Conservation (phyloP, 257 asterid genomes). For the Solanum phureja region DNA sequence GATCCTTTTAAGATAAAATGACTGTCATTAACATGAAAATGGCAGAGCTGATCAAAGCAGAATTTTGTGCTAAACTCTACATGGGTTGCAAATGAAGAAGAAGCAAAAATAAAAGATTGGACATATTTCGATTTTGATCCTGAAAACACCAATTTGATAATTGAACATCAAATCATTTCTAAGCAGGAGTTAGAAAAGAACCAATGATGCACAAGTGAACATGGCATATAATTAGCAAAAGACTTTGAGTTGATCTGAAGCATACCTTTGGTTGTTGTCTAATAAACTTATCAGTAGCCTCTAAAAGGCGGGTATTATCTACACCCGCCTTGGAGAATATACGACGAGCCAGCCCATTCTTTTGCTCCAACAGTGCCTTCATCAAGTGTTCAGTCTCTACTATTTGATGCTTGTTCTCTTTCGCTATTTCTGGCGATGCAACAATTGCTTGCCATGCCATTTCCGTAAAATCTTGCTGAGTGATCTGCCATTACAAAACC, state of each 20-base stretch:
- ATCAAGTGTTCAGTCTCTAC: slow-evolving; percentile 99
- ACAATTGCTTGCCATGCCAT: slow-evolving; percentile 99
- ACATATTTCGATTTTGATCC: not conserved
- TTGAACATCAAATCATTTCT: not conserved
- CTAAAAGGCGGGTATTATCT: slow-evolving; percentile 79
- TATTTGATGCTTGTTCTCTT: slow-evolving; percentile 90
- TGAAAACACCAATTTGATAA: not conserved
- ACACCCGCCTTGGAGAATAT: slow-evolving; percentile 77
- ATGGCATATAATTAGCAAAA: not conserved
- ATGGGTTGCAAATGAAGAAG: not conserved
- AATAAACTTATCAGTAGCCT: slow-evolving; percentile 77
- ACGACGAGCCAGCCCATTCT: slow-evolving; percentile 93
- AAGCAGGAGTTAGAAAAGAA: not conserved
- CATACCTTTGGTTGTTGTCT: slow-evolving; percentile 94
- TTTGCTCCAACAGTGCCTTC: slow-evolving; percentile 97
- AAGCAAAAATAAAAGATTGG: not conserved
- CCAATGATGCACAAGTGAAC: not conserved
- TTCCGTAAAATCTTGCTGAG: slow-evolving; percentile 88
- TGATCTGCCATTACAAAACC: slow-evolving; percentile 39
- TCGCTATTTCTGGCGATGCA: slow-evolving; percentile 83
- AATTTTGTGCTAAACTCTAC: not conserved
- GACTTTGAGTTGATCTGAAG: not conserved
- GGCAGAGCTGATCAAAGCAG: not conserved
- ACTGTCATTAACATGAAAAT: not conserved
- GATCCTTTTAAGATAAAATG: not conserved